phyloP scores from a whole-genome alignment of 306 rosid genomes.

The Acacia crassicarpa region DNA sequence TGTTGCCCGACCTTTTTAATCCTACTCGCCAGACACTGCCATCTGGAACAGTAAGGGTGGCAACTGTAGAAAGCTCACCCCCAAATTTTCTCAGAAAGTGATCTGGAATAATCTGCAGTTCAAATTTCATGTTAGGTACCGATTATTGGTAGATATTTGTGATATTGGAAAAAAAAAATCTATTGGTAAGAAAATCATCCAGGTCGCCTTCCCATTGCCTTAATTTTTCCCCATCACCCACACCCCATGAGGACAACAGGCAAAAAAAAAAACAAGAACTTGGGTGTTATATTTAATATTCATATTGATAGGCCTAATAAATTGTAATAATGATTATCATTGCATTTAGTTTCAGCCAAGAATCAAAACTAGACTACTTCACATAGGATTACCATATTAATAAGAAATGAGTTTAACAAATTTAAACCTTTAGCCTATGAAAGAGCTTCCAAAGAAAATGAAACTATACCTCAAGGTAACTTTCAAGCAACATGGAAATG shows the following conservation, averaged over 20 bases:
- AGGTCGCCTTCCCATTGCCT: background rate
- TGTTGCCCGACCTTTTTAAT: constrained; percentile 65
- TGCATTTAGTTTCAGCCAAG: no score
- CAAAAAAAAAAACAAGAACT: no score
- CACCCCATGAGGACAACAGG: background rate
- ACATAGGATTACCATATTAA: no score
- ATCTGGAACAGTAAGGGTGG: constrained; percentile 68
- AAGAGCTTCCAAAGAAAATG: background rate
- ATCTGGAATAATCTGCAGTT: constrained; percentile 85
- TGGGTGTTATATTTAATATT: no score
- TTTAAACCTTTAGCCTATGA: background rate
- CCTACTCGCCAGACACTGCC: constrained; percentile 81
- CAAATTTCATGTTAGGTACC: constrained; percentile 36
- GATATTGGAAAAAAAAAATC: background rate
- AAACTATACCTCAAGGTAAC: background rate
- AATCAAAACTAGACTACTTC: no score
- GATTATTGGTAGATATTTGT: constrained; percentile 10
- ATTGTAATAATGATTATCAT: no score
- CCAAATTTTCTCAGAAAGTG: constrained; percentile 64
- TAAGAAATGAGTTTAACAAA: background rate
- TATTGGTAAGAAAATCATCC: background rate
- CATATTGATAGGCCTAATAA: no score
- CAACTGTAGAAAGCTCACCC: constrained; percentile 64
- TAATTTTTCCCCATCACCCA: background rate
- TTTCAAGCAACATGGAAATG: background rate